These are phyloP conservation scores for Ziziphus jujuba DNA, from an alignment of 306 rosid genomes.

Conservation along the genomic window DNA sequence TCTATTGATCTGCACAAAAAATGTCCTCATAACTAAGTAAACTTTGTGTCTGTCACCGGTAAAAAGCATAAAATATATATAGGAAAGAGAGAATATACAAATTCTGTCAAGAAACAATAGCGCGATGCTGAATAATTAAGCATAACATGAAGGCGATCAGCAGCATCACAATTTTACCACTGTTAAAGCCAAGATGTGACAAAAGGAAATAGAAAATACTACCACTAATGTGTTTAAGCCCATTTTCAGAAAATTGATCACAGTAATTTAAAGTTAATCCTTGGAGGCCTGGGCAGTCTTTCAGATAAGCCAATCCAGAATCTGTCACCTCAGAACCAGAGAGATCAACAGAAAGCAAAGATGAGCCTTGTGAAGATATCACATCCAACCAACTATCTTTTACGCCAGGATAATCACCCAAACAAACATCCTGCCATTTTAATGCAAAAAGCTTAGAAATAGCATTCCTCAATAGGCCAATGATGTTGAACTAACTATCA, in stretches of 20 bases:
- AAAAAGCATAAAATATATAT: no score
- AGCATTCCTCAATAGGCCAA: slow-evolving; percentile 3
- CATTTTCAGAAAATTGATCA: slow-evolving; percentile 57
- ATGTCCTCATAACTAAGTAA: no score
- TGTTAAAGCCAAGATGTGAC: background rate
- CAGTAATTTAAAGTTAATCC: slow-evolving; percentile 53
- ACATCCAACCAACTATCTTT: slow-evolving; percentile 67
- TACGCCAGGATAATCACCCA: slow-evolving; percentile 61
- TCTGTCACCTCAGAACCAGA: slow-evolving; percentile 66
- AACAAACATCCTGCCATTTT: slow-evolving; percentile 52
- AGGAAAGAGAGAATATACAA: background rate
- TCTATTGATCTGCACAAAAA: no score
- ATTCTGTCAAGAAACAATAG: background rate
- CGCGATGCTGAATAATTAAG: background rate
- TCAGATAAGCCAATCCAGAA: slow-evolving; percentile 45
- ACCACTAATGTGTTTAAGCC: slow-evolving; percentile 62
- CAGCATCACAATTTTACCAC: background rate
- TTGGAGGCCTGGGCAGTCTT: slow-evolving; percentile 58
- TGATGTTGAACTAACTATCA: background rate
- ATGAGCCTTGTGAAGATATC: slow-evolving; percentile 60
- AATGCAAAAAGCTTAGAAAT: slow-evolving; percentile 13
- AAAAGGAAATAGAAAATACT: slow-evolving; percentile 17
- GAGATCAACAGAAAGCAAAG: slow-evolving; percentile 61
- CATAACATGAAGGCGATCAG: background rate
- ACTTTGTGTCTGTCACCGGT: no score